Percentiles rank a stretch among this genome's conserved stretches.
phyloP scores from a whole-genome alignment of 805 yeast species.

The Brettanomyces custersianus region DNA sequence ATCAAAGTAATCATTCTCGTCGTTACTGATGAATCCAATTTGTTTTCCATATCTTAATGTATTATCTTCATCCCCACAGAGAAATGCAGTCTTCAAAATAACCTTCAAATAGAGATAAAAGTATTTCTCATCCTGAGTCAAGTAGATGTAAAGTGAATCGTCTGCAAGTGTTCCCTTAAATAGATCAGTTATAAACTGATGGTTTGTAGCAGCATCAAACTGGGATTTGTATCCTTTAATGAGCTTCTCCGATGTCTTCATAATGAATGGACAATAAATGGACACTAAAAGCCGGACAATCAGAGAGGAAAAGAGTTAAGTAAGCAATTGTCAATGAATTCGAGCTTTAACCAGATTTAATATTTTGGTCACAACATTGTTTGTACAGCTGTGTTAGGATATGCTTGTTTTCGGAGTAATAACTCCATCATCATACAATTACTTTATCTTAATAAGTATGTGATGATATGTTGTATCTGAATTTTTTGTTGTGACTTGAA shows the following conservation, averaged over 20 bases:
- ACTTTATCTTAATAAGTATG: too few species aligned
- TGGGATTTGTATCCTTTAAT: background rate
- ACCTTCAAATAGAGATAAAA: background rate
- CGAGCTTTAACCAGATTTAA: too few species aligned
- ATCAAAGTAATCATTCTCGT: conserved; percentile 3
- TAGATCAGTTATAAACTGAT: conserved; percentile 1
- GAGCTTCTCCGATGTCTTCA: background rate
- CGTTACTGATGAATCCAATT: conserved; percentile 2
- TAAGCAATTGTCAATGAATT: too few species aligned
- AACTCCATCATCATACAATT: too few species aligned
- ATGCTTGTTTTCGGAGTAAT: too few species aligned
- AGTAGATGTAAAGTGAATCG: conserved; percentile 1
- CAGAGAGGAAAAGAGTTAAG: too few species aligned
- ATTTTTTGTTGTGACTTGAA: too few species aligned
- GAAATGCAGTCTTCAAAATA: conserved; percentile 1
- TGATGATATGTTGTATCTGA: too few species aligned
- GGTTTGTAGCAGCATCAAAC: background rate
- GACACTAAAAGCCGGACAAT: too few species aligned
- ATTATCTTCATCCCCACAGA: background rate
- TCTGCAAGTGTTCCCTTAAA: conserved; percentile 1
- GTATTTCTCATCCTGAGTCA: conserved; percentile 1
- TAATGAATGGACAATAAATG: background rate
- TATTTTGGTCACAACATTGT: too few species aligned
- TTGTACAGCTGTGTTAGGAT: too few species aligned
- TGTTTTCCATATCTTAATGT: conserved; percentile 2